Conservation (phyloP, 2,329 filamentous ascomycete species). For the Microthyrium microscopicum region DNA sequence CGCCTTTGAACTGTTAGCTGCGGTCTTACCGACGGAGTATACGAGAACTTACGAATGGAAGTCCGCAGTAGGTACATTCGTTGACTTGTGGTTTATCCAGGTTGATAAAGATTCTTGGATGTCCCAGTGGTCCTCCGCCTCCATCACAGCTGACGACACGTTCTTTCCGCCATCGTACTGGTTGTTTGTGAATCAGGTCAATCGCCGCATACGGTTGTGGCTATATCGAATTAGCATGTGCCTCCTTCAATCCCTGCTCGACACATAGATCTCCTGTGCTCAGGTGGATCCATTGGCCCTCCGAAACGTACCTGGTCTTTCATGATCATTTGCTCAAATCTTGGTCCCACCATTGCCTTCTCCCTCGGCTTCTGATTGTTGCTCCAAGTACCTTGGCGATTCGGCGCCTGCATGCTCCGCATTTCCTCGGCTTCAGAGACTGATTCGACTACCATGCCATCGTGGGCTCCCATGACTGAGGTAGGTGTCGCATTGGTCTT, state of each 20-base stretch:
- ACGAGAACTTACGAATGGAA: constrained; percentile 55
- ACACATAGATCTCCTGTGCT: too few relatives aligned
- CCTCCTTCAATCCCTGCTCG: too few relatives aligned
- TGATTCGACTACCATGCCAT: constrained; percentile 38
- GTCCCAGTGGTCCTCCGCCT: constrained; percentile 75
- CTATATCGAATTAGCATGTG: constrained; percentile 31
- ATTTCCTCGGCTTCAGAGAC: constrained; percentile 37
- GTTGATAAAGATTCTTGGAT: constrained; percentile 94
- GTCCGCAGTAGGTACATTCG: constrained; percentile 79
- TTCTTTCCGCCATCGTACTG: constrained; percentile 78
- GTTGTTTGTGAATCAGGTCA: constrained; percentile 88
- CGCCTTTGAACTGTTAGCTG: constrained; percentile 38
- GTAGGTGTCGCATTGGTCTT: constrained; percentile 43
- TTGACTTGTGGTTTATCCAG: constrained; percentile 91
- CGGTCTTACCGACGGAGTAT: constrained; percentile 8
- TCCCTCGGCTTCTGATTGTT: constrained; percentile 66
- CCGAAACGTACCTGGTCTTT: constrained; percentile 56
- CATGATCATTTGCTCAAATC: constrained; percentile 96
- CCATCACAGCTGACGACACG: constrained; percentile 77
- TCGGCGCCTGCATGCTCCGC: constrained; percentile 64
- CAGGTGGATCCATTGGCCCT: neutral
- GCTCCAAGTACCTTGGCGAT: constrained; percentile 68
- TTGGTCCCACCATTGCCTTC: constrained; percentile 77
- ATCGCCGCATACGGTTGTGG: constrained; percentile 82
- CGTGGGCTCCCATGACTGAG: constrained; percentile 31